Evolutionary conservation across 2,329 filamentous ascomycete genomes (phyloP), one percentile per base, ranked within the genome.

Genomic region (Paracoccidioides brasiliensis): DNA sequence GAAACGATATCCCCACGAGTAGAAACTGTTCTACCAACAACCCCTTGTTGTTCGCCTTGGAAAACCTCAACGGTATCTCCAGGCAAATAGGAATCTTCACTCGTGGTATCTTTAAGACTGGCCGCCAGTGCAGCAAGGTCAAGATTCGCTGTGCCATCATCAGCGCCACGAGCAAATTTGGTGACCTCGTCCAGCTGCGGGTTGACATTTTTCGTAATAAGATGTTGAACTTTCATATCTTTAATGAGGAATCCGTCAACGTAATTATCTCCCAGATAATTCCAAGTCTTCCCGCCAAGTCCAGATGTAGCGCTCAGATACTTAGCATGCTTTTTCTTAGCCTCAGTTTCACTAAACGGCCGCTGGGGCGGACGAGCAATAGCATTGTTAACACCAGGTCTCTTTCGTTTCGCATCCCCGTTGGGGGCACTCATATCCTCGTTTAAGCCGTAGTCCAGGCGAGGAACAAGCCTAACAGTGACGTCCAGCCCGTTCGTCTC

Each of bases 11-110:
- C 90, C 43, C 86, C 87, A 55, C 88, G 86, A 6, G 96, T 90
- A 45, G 88, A 88, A 51, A 87, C 83, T 1, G 89, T 90, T 63
- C 84, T 89, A 64, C 93, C 93, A 37, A 88, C 78, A 12, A 97
- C 86, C 53, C 93, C 93, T 66, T 86, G 89, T 67, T 98, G 93
- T 73, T 98, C 93, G 61, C 93, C 93, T 56, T 90, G 84, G 70
- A 90, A 97, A 45, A 98, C 89, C 70, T 97, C 91, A 28, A 98
- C 90, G n/a, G 90, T 83, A 68, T 98, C 93, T 38, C 94, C 94
- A 3, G 90, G 88, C 4, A 95, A 80, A 65, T 95, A 98, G 3
- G 86, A 85, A 38, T 90, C 85, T 58, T 86, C 86, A 7, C 84
- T 82, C 57, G 86, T 87, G 62, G 83, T 86, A 57, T 88, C 87